Evolutionary conservation across 1,284 basidiomycete species (phyloP).

Genomic region (Paramarasmius palmivorus): DNA sequence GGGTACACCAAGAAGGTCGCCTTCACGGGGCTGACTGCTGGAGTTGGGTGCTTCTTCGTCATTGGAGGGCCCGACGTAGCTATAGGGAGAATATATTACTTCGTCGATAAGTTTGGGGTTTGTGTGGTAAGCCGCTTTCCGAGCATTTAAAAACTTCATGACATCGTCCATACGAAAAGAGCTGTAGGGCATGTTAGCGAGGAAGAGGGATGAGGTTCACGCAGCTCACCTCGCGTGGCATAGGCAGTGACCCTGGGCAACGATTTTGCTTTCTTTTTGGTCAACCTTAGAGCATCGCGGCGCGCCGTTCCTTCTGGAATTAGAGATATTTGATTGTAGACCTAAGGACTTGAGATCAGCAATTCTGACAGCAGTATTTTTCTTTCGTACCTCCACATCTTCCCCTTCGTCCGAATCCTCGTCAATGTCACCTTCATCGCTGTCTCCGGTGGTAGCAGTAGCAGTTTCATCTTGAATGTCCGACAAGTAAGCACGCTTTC

Average conservation of each 20-base stretch:
- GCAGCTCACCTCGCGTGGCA: constrained; percentile 83
- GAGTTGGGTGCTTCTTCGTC: constrained; percentile 15
- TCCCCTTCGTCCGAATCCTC: constrained; percentile 60
- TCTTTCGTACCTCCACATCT: constrained; percentile 63
- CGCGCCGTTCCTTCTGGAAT: constrained; percentile 95
- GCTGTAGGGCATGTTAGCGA: constrained; percentile 36
- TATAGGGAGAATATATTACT: constrained; percentile 83
- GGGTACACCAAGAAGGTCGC: constrained; percentile 73
- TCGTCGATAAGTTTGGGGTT: constrained; percentile 81
- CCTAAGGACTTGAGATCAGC: constrained; percentile 40
- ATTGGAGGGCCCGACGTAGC: constrained; percentile 55
- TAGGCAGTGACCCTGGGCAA: constrained; percentile 95
- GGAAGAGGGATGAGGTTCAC: constrained; percentile 6
- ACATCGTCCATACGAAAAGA: constrained; percentile 89
- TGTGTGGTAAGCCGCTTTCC: constrained; percentile 80
- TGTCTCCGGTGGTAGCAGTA: constrained; percentile 59
- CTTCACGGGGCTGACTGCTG: constrained; percentile 36
- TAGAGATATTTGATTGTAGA: constrained; percentile 87
- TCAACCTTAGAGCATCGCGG: constrained; percentile 85
- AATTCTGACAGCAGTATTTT: constrained; percentile 8
- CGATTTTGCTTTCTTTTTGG: constrained; percentile 92
- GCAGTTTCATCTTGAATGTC: constrained; percentile 46
- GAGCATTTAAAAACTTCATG: constrained; percentile 85
- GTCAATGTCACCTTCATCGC: constrained; percentile 73
- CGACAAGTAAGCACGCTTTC: constrained; percentile 23